These are phyloP conservation scores for Fusarium decemcellulare DNA, from an alignment of 2,329 filamentous ascomycete species.

Conservation along the genomic window DNA sequence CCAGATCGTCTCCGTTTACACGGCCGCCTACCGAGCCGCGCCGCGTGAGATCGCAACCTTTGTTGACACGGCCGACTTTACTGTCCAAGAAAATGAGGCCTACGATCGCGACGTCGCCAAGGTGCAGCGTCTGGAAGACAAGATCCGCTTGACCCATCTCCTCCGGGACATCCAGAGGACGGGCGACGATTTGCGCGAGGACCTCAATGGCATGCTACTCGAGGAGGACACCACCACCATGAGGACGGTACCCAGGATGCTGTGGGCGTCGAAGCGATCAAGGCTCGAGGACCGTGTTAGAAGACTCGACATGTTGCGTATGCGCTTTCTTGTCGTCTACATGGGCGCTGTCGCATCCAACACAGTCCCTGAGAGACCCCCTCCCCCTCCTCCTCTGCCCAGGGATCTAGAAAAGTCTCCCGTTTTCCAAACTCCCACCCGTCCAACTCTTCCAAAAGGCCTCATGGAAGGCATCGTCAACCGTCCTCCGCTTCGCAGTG, in stretches of 20 bases:
- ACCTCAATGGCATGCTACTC: conserved; percentile 67
- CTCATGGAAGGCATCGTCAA: conserved; percentile 61
- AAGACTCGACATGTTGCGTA: conserved; percentile 72
- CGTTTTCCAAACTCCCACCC: conserved; percentile 48
- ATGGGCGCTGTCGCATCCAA: conserved; percentile 69
- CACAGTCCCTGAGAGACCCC: conserved; percentile 51
- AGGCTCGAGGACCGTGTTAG: conserved; percentile 71
- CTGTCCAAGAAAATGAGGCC: conserved; percentile 74
- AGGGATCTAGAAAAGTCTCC: conserved; percentile 55
- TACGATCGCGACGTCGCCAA: conserved; percentile 73
- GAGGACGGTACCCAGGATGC: conserved; percentile 63
- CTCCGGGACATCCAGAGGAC: conserved; percentile 73
- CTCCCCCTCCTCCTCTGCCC: conserved; percentile 47
- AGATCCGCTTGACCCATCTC: conserved; percentile 70
- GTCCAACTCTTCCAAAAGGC: conserved; percentile 56
- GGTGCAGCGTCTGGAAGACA: conserved; percentile 72
- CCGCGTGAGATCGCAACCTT: conserved; percentile 71
- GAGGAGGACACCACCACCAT: conserved; percentile 60
- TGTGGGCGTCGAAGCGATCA: conserved; percentile 70
- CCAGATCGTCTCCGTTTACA: conserved; percentile 67
- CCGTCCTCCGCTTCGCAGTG: conserved; percentile 64
- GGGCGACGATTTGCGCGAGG: conserved; percentile 73
- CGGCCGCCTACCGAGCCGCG: conserved; percentile 69
- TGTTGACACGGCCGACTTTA: conserved; percentile 73
- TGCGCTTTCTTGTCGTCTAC: conserved; percentile 75